A percentile compares a stretch with the other conserved stretches of the same genome.
phyloP scores from a whole-genome alignment of 139 green algal genomes.

The Haematococcus lacustris region DNA sequence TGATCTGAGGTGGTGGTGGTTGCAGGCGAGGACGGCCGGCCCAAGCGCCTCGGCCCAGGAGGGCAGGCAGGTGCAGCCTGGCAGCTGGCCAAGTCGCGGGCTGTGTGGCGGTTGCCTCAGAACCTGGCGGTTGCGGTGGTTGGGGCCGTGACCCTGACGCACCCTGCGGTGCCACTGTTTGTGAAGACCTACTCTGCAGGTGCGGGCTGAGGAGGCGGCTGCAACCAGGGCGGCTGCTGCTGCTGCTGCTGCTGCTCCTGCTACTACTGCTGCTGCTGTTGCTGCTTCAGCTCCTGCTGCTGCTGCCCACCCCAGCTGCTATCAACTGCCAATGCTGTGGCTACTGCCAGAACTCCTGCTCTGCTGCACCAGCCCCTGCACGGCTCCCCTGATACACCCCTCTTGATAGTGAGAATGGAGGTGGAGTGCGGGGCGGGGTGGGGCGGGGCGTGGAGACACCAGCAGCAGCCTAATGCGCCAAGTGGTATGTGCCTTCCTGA shows the following conservation, averaged over 20 bases:
- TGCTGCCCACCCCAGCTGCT: neutral
- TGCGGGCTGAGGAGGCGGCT: neutral
- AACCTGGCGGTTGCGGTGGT: conserved; percentile 8
- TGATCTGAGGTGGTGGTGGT: too few species aligned
- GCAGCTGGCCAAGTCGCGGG: too few species aligned
- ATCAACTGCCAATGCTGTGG: too few species aligned
- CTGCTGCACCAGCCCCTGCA: neutral
- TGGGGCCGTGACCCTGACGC: conserved; percentile 3
- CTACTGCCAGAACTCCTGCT: neutral
- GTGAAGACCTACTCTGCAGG: conserved; percentile 22
- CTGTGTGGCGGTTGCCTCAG: conserved; percentile 10
- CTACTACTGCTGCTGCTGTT: neutral
- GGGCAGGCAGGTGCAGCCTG: too few species aligned
- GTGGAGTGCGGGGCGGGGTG: too few species aligned
- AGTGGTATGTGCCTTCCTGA: neutral
- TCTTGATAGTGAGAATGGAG: too few species aligned
- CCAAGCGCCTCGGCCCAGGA: too few species aligned
- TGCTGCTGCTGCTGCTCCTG: neutral
- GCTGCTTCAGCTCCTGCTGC: neutral
- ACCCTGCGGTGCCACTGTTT: conserved; percentile 11
- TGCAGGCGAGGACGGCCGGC: too few species aligned
- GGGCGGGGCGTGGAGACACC: neutral
- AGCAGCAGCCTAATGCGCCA: neutral
- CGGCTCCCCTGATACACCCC: neutral
- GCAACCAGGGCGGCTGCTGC: neutral